phyloP scores from a whole-genome alignment of 169 alveolate species.

The Cryptosporidium tyzzeri region DNA sequence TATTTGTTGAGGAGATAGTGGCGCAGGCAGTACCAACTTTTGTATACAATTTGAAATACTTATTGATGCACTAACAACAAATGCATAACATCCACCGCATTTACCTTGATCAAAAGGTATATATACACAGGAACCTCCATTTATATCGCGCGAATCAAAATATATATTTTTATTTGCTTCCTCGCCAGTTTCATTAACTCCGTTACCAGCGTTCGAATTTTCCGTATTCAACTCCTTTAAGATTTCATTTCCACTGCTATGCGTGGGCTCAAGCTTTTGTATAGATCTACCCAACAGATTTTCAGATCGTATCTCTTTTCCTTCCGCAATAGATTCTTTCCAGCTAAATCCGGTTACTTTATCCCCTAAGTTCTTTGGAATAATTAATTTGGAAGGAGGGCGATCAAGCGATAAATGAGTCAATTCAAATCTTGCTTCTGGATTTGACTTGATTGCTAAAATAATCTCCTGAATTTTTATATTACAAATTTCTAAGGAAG shows the following conservation, averaged over 20 bases:
- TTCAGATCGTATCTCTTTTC: slow-evolving; percentile 12
- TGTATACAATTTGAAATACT: slow-evolving; percentile 57
- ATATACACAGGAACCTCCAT: slow-evolving; percentile 60
- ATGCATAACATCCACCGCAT: slow-evolving; percentile 72
- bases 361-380: slow-evolving; percentile 16
- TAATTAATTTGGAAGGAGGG: slow-evolving; percentile 33
- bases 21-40: slow-evolving; percentile 11
- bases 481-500: slow-evolving; percentile 8
- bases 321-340: slow-evolving; percentile 58
- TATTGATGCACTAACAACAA: slow-evolving; percentile 47
- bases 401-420: slow-evolving; percentile 36
- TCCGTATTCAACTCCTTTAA: slow-evolving; percentile 17
- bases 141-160: slow-evolving; percentile 41
- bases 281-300: not conserved
- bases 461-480: slow-evolving; percentile 11
- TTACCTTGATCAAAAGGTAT: slow-evolving; percentile 60
- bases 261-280: not conserved
- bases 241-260: slow-evolving; percentile 10
- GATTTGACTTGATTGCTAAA: slow-evolving; percentile 7
- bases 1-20: slow-evolving; percentile 70
- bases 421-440: slow-evolving; percentile 40
- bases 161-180: not conserved
- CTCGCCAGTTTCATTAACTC: not conserved
- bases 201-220: not conserved
- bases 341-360: slow-evolving; percentile 18